Conservation (phyloP, 2,329 filamentous ascomycete genomes). For the Emericellopsis cladophorae region DNA sequence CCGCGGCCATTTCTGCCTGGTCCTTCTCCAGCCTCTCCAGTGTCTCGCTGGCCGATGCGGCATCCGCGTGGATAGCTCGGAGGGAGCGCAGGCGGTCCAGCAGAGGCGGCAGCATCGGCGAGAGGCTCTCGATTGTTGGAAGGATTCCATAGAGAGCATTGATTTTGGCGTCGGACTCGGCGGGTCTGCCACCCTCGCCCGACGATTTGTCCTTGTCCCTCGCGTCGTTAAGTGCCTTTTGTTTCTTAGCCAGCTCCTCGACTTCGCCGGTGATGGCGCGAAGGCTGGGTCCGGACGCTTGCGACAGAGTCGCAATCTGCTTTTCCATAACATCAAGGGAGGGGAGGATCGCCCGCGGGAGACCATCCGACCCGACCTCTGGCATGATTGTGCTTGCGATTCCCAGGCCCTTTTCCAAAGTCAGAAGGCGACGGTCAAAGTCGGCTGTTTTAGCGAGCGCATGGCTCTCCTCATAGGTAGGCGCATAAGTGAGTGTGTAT, state of each 20-base stretch:
- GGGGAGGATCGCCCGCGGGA: slow-evolving; percentile 62
- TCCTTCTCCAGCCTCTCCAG: slow-evolving; percentile 65
- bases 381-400: slow-evolving; percentile 58
- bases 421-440: slow-evolving; percentile 70
- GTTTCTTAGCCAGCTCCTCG: slow-evolving; percentile 57
- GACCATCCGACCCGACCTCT: slow-evolving; percentile 42
- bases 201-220: slow-evolving; percentile 48
- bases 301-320: slow-evolving; percentile 64
- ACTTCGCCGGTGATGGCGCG: slow-evolving; percentile 61
- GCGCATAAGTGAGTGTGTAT: slow-evolving; percentile 54
- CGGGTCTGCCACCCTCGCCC: slow-evolving; percentile 38
- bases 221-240: slow-evolving; percentile 56
- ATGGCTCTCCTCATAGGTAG: slow-evolving; percentile 52
- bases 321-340: slow-evolving; percentile 70
- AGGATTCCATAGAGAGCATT: slow-evolving; percentile 84
- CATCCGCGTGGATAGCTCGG: slow-evolving; percentile 73
- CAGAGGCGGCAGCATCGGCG: slow-evolving; percentile 73
- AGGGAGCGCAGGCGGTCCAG: slow-evolving; percentile 78
- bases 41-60: slow-evolving; percentile 67
- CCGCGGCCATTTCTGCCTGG: slow-evolving; percentile 70
- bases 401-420: slow-evolving; percentile 72
- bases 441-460: slow-evolving; percentile 71
- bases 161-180: slow-evolving; percentile 73
- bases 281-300: slow-evolving; percentile 59
- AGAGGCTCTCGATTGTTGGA: slow-evolving; percentile 74